A percentile compares a stretch with the other conserved stretches of the same genome.
Evolutionary conservation across 441 rosid genomes (phyloP).

Genomic region (Euphorbia celastroides): DNA sequence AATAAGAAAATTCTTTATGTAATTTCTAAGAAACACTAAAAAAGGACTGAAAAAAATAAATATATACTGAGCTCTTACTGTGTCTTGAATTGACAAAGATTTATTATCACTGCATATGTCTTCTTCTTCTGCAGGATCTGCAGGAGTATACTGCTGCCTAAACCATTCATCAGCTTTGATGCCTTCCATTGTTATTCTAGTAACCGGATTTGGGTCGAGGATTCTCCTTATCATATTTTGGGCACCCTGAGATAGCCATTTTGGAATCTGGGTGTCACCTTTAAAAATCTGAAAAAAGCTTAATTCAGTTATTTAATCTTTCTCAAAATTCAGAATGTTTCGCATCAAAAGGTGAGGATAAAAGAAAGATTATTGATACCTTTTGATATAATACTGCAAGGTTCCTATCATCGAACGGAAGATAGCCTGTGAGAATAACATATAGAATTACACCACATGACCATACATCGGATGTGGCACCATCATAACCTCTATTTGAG

Average conservation of each 20-base stretch:
- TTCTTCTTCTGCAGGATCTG: slow-evolving; percentile 65
- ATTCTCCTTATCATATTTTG: slow-evolving; percentile 64
- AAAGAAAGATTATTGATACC: slow-evolving; percentile 32
- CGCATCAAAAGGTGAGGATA: not conserved
- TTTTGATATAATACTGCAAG: slow-evolving; percentile 88
- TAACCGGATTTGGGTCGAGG: slow-evolving; percentile 79
- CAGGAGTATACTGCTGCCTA: slow-evolving; percentile 55
- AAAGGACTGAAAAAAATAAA: not conserved
- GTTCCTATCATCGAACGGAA: slow-evolving; percentile 89
- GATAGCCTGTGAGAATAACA: slow-evolving; percentile 74
- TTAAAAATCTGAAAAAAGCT: slow-evolving; percentile 63
- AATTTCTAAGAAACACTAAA: not conserved
- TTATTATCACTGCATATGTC: slow-evolving; percentile 37
- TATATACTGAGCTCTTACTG: slow-evolving; percentile 34
- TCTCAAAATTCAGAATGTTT: not conserved
- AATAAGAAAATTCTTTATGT: slow-evolving; percentile 12
- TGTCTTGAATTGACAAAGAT: slow-evolving; percentile 46
- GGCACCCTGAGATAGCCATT: slow-evolving; percentile 80
- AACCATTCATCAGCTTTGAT: slow-evolving; percentile 86
- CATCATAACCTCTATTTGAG: slow-evolving; percentile 84
- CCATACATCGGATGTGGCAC: slow-evolving; percentile 91
- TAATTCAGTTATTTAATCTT: not conserved
- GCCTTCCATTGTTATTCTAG: slow-evolving; percentile 57
- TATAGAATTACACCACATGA: slow-evolving; percentile 91
- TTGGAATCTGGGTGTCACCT: slow-evolving; percentile 81